These are phyloP conservation scores for Aspergillus unguis DNA, from an alignment of 2,329 filamentous ascomycete species.

Conservation along the genomic window DNA sequence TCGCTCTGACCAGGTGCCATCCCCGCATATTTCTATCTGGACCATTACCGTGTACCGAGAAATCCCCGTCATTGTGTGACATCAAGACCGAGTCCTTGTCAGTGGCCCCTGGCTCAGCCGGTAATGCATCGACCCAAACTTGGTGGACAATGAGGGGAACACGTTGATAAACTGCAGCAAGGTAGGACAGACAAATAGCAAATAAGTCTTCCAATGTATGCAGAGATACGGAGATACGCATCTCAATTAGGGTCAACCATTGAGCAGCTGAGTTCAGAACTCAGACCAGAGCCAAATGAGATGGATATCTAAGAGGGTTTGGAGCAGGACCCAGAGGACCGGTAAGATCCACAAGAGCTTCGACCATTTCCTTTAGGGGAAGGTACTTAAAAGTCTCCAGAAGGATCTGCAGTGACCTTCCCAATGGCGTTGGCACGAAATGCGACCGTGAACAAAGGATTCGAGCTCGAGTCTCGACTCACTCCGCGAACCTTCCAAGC, in stretches of 20 bases:
- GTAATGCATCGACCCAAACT: not conserved
- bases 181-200: too few species aligned
- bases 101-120: conserved; percentile 1
- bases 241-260: too few species aligned
- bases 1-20: not conserved
- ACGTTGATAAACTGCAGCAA: not conserved
- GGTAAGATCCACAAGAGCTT: not conserved
- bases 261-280: too few species aligned
- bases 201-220: too few species aligned
- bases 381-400: not conserved
- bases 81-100: not conserved
- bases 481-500: not conserved
- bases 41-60: too few species aligned
- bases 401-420: not conserved
- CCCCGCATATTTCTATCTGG: not conserved
- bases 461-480: not conserved
- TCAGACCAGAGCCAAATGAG: not conserved
- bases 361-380: not conserved
- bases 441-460: not conserved
- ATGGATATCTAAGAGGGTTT: not conserved
- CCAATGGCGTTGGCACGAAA: not conserved
- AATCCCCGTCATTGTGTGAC: too few species aligned
- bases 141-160: not conserved
- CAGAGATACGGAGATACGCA: too few species aligned
- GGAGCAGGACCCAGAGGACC: not conserved